Evolutionary conservation across 1,139 yeast genomes (phyloP).

Genomic region (Arxiozyma telluris): DNA sequence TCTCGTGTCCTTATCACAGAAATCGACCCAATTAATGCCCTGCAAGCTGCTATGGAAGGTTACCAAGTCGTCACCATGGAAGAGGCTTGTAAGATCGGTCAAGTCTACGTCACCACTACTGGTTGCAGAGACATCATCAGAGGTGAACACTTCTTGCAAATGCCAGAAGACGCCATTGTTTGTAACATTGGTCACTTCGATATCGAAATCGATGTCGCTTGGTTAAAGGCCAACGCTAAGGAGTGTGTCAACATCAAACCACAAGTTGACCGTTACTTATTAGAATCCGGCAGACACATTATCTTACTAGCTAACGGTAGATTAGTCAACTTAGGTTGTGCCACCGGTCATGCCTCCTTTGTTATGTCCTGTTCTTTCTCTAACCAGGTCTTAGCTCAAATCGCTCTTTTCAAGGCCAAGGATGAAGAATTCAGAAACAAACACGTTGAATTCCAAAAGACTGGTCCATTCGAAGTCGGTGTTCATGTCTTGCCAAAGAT

Average conservation of each 20-base stretch:
- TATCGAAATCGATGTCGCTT: slow-evolving; percentile 97
- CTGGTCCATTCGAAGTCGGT: slow-evolving; percentile 85
- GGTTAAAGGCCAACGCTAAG: slow-evolving; percentile 88
- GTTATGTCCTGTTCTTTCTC: slow-evolving; percentile 99
- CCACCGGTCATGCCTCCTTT: slow-evolving; percentile 98
- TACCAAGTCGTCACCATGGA: slow-evolving; percentile 96
- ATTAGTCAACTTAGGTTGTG: slow-evolving; percentile 99
- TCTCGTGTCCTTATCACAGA: slow-evolving; percentile 97
- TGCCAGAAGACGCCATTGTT: slow-evolving; percentile 99
- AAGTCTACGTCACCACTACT: slow-evolving; percentile 98
- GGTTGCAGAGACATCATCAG: slow-evolving; percentile 99
- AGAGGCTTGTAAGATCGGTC: slow-evolving; percentile 88
- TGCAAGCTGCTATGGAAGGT: slow-evolving; percentile 99
- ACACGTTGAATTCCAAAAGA: slow-evolving; percentile 85
- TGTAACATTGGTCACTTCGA: slow-evolving; percentile 99
- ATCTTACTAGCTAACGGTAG: slow-evolving; percentile 99
- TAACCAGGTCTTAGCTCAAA: slow-evolving; percentile 98
- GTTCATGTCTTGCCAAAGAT: slow-evolving; percentile 98
- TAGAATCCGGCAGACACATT: slow-evolving; percentile 86
- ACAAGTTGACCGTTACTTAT: slow-evolving; percentile 96
- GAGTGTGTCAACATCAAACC: slow-evolving; percentile 96
- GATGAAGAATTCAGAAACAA: slow-evolving; percentile 72
- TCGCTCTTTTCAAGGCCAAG: slow-evolving; percentile 90
- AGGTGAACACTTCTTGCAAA: slow-evolving; percentile 73
- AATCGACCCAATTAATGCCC: slow-evolving; percentile 97